Percentiles rank a stretch among this genome's conserved stretches.
Evolutionary conservation across 139 green algal species (phyloP).

Genomic region (Nannochloris sp.): DNA sequence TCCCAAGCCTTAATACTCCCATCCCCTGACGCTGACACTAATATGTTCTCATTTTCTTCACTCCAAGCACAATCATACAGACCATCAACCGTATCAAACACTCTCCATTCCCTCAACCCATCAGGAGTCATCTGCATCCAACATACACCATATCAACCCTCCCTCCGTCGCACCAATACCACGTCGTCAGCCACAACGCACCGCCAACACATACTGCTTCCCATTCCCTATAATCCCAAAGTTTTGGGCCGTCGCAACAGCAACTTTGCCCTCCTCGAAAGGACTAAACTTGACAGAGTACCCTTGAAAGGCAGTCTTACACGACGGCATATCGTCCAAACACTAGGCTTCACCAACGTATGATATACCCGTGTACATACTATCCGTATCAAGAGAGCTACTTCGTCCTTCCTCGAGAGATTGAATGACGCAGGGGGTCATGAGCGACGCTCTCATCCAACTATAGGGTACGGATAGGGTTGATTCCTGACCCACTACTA

Average conservation of each 20-base stretch:
- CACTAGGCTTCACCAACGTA: no score
- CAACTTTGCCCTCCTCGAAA: conserved; percentile 73
- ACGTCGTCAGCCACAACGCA: conserved; percentile 14
- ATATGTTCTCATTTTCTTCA: conserved; percentile 91
- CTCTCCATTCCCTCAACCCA: conserved; percentile 59
- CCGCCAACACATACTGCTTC: conserved; percentile 80
- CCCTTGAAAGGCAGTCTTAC: conserved; percentile 14
- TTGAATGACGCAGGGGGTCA: no score
- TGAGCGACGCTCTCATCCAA: no score
- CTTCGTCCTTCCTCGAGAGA: no score
- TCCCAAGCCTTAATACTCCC: conserved; percentile 92
- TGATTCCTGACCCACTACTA: no score
- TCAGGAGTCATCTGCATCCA: conserved; percentile 52
- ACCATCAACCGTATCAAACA: conserved; percentile 93
- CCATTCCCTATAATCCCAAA: conserved; percentile 98
- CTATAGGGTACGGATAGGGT: no score
- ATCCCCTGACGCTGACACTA: conserved; percentile 82
- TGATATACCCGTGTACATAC: no score
- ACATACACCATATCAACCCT: neutral
- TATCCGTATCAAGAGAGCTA: no score
- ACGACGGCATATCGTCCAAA: conserved; percentile 9
- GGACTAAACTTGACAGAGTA: conserved; percentile 79
- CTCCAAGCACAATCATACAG: conserved; percentile 94
- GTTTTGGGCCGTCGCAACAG: conserved; percentile 90
- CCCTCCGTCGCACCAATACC: neutral